phyloP scores from a whole-genome alignment of 2,329 filamentous ascomycete species.

The Phaeosphaeriaceae sp. region DNA sequence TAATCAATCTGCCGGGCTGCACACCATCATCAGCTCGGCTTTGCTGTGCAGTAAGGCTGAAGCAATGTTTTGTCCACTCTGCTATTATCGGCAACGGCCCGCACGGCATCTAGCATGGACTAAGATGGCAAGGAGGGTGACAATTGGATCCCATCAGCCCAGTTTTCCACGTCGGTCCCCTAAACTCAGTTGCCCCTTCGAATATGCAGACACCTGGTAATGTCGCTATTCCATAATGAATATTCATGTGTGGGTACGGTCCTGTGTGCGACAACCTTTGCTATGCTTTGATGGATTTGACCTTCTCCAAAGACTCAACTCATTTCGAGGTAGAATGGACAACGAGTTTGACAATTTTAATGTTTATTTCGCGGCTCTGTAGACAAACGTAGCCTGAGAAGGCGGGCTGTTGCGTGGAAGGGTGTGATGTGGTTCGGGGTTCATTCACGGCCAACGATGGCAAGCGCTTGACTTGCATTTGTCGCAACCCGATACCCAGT shows the following conservation, averaged over 20 bases:
- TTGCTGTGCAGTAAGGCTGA: constrained; percentile 6
- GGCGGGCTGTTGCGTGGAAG: too few relatives aligned
- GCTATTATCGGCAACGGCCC: constrained; percentile 1
- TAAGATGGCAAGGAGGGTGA: background rate
- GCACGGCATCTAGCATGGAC: constrained; percentile 3
- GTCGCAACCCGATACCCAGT: background rate
- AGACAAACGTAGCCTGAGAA: too few relatives aligned
- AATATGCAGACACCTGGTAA: background rate
- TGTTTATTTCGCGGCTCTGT: too few relatives aligned
- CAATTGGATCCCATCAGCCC: constrained; percentile 1
- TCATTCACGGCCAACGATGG: background rate
- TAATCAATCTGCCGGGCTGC: constrained; percentile 2
- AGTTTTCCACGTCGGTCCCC: background rate
- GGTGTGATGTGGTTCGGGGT: background rate
- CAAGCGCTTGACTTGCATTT: background rate
- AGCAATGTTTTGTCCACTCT: background rate
- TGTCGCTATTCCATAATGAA: background rate
- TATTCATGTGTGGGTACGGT: too few relatives aligned
- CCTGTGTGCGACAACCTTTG: too few relatives aligned
- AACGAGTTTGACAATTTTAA: too few relatives aligned
- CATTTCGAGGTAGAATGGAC: too few relatives aligned
- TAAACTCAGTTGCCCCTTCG: background rate
- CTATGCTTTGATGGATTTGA: too few relatives aligned
- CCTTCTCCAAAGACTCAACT: too few relatives aligned
- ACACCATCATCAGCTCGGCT: constrained; percentile 5